Evolutionary conservation across 2,329 filamentous ascomycete species (phyloP), one percentile per base, ranked within the genome.

Genomic region (Pleoardoris graminearum): DNA sequence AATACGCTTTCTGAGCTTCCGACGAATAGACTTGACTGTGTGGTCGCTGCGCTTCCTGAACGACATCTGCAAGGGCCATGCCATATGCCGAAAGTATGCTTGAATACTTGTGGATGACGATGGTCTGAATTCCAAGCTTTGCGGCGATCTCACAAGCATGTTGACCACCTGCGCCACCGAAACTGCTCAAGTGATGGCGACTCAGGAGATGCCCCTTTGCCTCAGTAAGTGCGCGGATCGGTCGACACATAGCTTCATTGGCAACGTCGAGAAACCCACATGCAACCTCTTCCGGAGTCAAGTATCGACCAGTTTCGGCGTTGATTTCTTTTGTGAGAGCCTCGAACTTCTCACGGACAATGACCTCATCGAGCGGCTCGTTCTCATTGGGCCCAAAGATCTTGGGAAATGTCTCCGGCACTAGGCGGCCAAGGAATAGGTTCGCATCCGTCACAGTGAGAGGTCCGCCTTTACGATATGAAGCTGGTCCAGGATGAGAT

Each of bases 61-160:
- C 77, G 0, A 80, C 71, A 22, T 79, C 76, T 3, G 77, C 77
- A 3, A 79, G 60, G 0, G 77, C 74, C 62, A 79, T 77, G 0
- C 77, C 77, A 23, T 79, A 80, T 0, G 77, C 78, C 0, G 77
- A 79, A 0, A 80, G 57, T 11, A 80, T 76, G 6, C 72, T 76
- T 0, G 77, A 79, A 55, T 78, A 78, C 27, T 72, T 71, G 27
- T 78, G 77, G 11, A 80, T 72, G 25, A 79, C 68, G 47, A 77
- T 72, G 1, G 73, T 68, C 8, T 66, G 67, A 48, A 80, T 79
- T 1, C 75, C 75, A 1, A 80, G 64, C n/a, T 74, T 73, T 0
- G 64, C 63, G 0, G 78, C 77, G 11, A 80, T 72, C 1, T 74
- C 71, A 25, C 75, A 76, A 2, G 77, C 77, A 19, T 79, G 77